Conservation (phyloP, 257 asterid genomes). For the Rehmannia glutinosa region DNA sequence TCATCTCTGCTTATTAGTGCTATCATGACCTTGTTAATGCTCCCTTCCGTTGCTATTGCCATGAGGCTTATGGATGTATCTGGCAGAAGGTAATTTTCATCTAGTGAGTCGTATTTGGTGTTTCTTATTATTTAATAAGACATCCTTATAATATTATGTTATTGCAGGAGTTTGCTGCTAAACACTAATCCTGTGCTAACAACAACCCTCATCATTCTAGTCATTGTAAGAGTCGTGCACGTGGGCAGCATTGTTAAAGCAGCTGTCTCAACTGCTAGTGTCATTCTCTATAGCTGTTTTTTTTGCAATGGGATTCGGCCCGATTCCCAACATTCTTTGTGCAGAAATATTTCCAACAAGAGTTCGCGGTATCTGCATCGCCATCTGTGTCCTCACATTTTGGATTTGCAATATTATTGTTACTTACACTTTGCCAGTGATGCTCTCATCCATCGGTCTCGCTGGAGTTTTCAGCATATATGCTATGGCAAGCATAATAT, state of each 20-base stretch:
- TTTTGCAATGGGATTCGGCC: slow-evolving; percentile 70
- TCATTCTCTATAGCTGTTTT: slow-evolving; percentile 46
- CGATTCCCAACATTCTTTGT: slow-evolving; percentile 67
- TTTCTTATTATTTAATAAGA: background rate
- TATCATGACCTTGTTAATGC: slow-evolving; percentile 54
- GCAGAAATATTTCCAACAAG: slow-evolving; percentile 67
- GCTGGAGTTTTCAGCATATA: slow-evolving; percentile 59
- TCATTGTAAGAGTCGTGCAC: slow-evolving; percentile 31
- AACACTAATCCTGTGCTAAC: slow-evolving; percentile 50
- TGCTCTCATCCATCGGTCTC: slow-evolving; percentile 51
- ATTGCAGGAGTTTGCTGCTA: slow-evolving; percentile 56
- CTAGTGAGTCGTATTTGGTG: background rate
- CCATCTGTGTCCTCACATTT: slow-evolving; percentile 44
- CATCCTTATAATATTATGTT: background rate
- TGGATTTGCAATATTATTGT: slow-evolving; percentile 51
- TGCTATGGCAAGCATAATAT: slow-evolving; percentile 41
- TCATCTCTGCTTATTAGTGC: slow-evolving; percentile 64
- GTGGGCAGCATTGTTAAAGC: slow-evolving; percentile 41
- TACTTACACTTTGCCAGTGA: slow-evolving; percentile 44
- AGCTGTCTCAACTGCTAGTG: slow-evolving; percentile 45
- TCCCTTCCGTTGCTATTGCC: slow-evolving; percentile 56
- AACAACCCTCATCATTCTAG: slow-evolving; percentile 37
- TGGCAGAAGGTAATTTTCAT: slow-evolving; percentile 56
- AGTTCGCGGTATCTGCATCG: slow-evolving; percentile 62
- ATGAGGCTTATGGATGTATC: slow-evolving; percentile 72